Evolutionary conservation across 768 basidiomycete genomes (phyloP).

Genomic region (Xerocomellus dryophilus): DNA sequence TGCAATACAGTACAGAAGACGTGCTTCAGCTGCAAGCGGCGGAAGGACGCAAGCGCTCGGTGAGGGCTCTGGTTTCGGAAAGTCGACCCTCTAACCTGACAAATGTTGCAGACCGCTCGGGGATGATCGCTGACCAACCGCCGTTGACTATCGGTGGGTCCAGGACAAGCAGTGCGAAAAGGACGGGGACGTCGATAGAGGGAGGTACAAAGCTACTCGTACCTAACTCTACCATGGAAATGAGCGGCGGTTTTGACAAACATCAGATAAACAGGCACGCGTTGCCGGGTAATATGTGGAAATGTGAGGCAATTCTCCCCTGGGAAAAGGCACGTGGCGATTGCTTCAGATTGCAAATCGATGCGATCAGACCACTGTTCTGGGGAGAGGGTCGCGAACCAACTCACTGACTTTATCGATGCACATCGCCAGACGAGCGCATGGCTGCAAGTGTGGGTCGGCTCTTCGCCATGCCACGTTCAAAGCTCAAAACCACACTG

Average conservation of each 20-base stretch:
- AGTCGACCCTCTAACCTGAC: not conserved
- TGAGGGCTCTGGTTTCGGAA: not conserved
- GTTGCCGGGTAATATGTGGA: constrained; percentile 1
- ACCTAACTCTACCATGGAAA: not conserved
- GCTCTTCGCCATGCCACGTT: not conserved
- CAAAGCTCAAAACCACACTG: not conserved
- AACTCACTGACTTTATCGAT: not conserved
- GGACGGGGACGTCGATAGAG: constrained; percentile 3
- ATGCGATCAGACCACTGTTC: constrained; percentile 1
- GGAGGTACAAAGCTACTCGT: not conserved
- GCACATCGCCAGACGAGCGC: not conserved
- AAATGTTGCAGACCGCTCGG: not conserved
- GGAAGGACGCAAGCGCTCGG: not conserved
- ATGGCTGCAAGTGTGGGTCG: not conserved
- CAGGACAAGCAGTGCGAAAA: not conserved
- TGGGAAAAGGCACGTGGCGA: constrained; percentile 8
- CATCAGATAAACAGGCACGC: not conserved
- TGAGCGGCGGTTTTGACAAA: not conserved
- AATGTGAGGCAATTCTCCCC: not conserved
- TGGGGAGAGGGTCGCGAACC: not conserved
- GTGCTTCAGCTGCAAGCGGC: not conserved
- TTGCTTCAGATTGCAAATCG: constrained; percentile 1
- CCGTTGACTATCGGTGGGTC: not conserved
- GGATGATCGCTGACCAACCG: not conserved
- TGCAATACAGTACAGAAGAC: not conserved